phyloP scores from a whole-genome alignment of 441 rosid species.

The Geranium incanum region DNA sequence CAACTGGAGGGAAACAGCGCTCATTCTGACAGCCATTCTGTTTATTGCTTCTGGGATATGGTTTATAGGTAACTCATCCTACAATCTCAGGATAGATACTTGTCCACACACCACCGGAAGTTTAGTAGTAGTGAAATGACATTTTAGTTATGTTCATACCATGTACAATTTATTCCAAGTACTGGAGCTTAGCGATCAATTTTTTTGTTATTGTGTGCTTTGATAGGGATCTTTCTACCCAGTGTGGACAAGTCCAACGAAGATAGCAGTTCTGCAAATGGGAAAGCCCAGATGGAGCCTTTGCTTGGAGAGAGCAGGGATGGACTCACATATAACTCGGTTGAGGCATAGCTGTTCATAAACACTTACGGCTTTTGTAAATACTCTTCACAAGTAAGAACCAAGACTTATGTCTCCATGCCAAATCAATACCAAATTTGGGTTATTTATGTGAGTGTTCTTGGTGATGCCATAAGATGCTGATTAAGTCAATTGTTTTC shows the following conservation, averaged over 20 bases:
- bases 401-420: not conserved
- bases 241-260: conserved; percentile 48
- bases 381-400: not conserved
- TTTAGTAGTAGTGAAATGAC: not conserved
- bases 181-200: not conserved
- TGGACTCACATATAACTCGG: not conserved
- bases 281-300: conserved; percentile 27
- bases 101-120: not conserved
- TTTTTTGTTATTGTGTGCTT: conserved; percentile 13
- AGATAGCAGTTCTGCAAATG: conserved; percentile 20
- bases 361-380: conserved; percentile 6
- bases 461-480: too few species aligned
- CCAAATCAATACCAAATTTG: conserved; percentile 6
- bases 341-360: conserved; percentile 20
- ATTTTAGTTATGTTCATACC: not conserved
- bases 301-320: conserved; percentile 32
- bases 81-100: not conserved
- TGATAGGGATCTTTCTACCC: conserved; percentile 52
- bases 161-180: not conserved
- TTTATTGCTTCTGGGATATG: conserved; percentile 55
- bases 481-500: too few species aligned
- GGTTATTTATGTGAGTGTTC: not conserved
- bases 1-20: conserved; percentile 61
- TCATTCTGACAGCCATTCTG: conserved; percentile 49
- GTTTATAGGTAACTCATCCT: conserved; percentile 38